These are phyloP conservation scores for Nemophila menziesii DNA, from an alignment of 257 asterid genomes.

Conservation along the genomic window DNA sequence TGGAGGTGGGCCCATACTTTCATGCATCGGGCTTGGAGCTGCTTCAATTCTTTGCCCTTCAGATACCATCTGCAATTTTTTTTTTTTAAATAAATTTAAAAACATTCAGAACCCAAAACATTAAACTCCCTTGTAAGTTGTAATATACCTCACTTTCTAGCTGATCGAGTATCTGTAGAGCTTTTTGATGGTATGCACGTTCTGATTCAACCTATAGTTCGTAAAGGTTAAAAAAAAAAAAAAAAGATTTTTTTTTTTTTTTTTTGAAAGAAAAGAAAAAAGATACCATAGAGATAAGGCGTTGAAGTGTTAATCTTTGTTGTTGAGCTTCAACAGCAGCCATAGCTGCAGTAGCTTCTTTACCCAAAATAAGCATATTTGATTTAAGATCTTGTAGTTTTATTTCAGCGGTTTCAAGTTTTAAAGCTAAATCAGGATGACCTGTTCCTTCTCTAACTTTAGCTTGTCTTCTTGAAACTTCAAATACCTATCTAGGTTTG, in stretches of 20 bases:
- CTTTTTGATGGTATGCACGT: conserved; percentile 81
- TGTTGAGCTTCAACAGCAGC: conserved; percentile 99
- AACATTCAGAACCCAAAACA: conserved; percentile 10
- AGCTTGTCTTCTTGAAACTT: conserved; percentile 79
- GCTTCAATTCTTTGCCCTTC: conserved; percentile 94
- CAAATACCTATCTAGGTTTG: conserved; percentile 90
- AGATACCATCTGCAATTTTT: conserved; percentile 63
- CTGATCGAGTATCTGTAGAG: conserved; percentile 84
- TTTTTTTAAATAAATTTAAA: conserved; percentile 10
- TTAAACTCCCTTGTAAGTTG: conserved; percentile 7
- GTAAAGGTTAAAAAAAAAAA: no score
- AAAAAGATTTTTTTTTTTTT: no score
- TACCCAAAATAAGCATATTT: conserved; percentile 71
- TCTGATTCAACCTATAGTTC: conserved; percentile 78
- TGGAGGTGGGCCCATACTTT: conserved; percentile 74
- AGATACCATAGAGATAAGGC: conserved; percentile 81
- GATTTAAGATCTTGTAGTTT: conserved; percentile 81
- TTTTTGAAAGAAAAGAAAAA: conserved; percentile 2
- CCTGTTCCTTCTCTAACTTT: conserved; percentile 84
- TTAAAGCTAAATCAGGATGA: conserved; percentile 72
- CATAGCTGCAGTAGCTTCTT: conserved; percentile 98
- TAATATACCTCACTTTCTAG: conserved; percentile 77
- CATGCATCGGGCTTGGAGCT: conserved; percentile 59
- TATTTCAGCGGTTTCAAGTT: conserved; percentile 84
- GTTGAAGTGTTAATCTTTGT: conserved; percentile 85